Evolutionary conservation across 164 flowering plant genomes (phyloP).

Genomic region (Litsea cubeba): DNA sequence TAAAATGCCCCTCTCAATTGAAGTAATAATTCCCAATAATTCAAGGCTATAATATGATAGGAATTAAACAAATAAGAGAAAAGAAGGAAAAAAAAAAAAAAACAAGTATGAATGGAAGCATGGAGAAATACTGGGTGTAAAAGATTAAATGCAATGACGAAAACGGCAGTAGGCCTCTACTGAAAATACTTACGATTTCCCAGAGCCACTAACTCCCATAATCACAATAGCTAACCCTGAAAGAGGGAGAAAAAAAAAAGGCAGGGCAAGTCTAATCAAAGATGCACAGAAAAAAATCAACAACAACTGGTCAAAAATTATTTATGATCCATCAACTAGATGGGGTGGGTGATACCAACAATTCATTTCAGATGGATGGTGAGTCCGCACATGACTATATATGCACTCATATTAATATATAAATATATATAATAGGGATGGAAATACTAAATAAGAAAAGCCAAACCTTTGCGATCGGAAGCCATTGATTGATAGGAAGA

Average conservation of each 20-base stretch:
- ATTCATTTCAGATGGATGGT: not conserved
- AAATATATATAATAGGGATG: not conserved
- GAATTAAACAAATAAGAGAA: too few species aligned
- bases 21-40: too few species aligned
- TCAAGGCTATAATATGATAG: too few species aligned
- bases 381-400: not conserved
- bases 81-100: too few species aligned
- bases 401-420: not conserved
- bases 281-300: not conserved
- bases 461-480: conserved; percentile 7
- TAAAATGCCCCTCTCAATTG: too few species aligned
- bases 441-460: not conserved
- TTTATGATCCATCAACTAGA: not conserved
- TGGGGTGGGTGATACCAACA: not conserved
- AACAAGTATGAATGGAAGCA: too few species aligned
- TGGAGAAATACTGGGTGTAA: not conserved
- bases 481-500: conserved; percentile 4
- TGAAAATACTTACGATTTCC: conserved; percentile 60
- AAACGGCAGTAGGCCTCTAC: not conserved
- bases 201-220: conserved; percentile 84
- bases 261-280: not conserved
- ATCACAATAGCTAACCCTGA: conserved; percentile 56
- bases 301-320: not conserved
- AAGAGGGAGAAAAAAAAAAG: not conserved
- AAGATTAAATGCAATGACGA: not conserved